Evolutionary conservation across 257 asterid genomes (phyloP).

Genomic region (Prunella vulgaris): DNA sequence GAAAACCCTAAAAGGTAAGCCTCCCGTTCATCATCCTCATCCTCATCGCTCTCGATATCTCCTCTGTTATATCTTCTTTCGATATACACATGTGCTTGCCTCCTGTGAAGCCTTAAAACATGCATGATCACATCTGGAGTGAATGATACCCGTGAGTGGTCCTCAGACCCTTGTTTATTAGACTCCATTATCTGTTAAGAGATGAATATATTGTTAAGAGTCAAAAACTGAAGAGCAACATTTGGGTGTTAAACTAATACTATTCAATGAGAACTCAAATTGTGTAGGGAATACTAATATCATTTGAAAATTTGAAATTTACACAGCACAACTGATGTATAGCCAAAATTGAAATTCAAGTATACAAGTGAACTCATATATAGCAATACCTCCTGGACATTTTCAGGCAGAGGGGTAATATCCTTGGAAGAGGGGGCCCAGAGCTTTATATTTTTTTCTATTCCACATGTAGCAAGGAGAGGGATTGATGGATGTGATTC

Average conservation of each 20-base stretch:
- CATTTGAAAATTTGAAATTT: too few relatives aligned
- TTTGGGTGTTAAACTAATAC: too few relatives aligned
- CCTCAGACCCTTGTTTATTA: constrained; percentile 55
- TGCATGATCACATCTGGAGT: constrained; percentile 78
- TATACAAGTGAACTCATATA: neutral
- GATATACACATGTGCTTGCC: constrained; percentile 56
- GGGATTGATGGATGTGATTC: constrained; percentile 63
- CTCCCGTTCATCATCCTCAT: constrained; percentile 18
- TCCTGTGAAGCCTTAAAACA: constrained; percentile 62
- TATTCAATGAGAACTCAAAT: too few relatives aligned
- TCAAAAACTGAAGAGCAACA: neutral
- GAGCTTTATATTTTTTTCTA: constrained; percentile 57
- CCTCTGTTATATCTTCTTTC: constrained; percentile 44
- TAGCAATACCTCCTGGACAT: constrained; percentile 48
- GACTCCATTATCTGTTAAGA: constrained; percentile 51
- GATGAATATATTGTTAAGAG: neutral
- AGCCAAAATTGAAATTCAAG: neutral
- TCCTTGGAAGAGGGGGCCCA: constrained; percentile 66
- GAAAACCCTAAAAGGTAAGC: constrained; percentile 43
- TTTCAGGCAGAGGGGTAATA: constrained; percentile 49
- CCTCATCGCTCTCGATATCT: constrained; percentile 24
- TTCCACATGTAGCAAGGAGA: constrained; percentile 70
- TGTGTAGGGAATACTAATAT: too few relatives aligned
- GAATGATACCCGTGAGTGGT: constrained; percentile 51
- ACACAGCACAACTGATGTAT: too few relatives aligned